A percentile compares a stretch with the other conserved stretches of the same genome.
phyloP scores from a whole-genome alignment of 2,329 filamentous ascomycete species.

The Beauveria brongniartii region DNA sequence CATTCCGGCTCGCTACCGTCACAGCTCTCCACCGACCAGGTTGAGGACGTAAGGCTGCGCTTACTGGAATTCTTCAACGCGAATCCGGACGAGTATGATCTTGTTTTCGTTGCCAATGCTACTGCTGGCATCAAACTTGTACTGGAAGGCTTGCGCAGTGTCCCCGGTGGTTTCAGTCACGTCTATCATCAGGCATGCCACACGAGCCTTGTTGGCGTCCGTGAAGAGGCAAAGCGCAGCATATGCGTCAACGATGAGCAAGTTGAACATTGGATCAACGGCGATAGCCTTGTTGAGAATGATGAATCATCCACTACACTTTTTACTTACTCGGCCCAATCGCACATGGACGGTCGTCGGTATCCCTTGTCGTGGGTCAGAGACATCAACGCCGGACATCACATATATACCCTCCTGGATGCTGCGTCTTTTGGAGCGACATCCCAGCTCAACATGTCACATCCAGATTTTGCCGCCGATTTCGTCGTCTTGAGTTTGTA shows the following conservation, averaged over 20 bases:
- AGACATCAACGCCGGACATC: slow-evolving; percentile 29
- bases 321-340: slow-evolving; percentile 85
- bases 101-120: slow-evolving; percentile 88
- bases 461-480: slow-evolving; percentile 59
- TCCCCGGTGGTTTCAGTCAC: slow-evolving; percentile 67
- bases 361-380: slow-evolving; percentile 63
- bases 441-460: slow-evolving; percentile 61
- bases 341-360: slow-evolving; percentile 80
- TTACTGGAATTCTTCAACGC: slow-evolving; percentile 73
- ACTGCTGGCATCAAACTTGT: slow-evolving; percentile 87
- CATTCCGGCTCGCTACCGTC: slow-evolving; percentile 81
- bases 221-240: slow-evolving; percentile 60
- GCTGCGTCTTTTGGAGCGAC: slow-evolving; percentile 77
- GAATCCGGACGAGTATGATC: slow-evolving; percentile 71
- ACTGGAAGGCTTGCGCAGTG: slow-evolving; percentile 64
- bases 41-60: slow-evolving; percentile 67
- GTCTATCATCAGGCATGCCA: slow-evolving; percentile 78
- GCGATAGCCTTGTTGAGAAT: slow-evolving; percentile 24
- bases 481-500: slow-evolving; percentile 86
- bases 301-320: slow-evolving; percentile 26
- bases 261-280: slow-evolving; percentile 56
- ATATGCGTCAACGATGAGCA: slow-evolving; percentile 58
- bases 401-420: slow-evolving; percentile 66
- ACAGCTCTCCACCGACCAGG: slow-evolving; percentile 62
- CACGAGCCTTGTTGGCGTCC: slow-evolving; percentile 76